Percentiles rank a stretch among this genome's conserved stretches.
Conservation (phyloP, 2,329 filamentous ascomycete species). For the Chrysoporthe puriensis region DNA sequence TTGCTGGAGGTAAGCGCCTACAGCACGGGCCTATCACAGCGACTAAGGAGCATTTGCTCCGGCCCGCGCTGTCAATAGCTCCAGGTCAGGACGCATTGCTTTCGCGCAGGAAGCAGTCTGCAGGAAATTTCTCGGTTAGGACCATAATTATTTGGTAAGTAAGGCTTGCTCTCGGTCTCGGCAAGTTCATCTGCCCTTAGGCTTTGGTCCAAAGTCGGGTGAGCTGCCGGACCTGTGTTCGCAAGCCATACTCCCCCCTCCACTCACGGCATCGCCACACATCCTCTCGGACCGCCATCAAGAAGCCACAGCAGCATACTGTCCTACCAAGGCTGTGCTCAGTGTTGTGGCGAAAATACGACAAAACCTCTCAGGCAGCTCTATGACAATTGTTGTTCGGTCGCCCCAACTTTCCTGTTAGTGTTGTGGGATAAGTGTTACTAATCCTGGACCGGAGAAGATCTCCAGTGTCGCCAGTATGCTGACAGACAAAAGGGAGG, state of each 20-base stretch:
- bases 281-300: neutral
- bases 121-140: slow-evolving; percentile 26
- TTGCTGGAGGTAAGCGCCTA: slow-evolving; percentile 27
- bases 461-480: slow-evolving; percentile 14
- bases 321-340: slow-evolving; percentile 11
- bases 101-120: slow-evolving; percentile 35
- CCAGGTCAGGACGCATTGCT: slow-evolving; percentile 21
- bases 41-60: slow-evolving; percentile 43
- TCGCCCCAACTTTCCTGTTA: slow-evolving; percentile 22
- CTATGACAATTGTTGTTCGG: slow-evolving; percentile 14
- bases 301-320: slow-evolving; percentile 13
- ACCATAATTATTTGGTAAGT: slow-evolving; percentile 3
- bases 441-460: neutral
- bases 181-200: neutral
- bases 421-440: slow-evolving; percentile 13
- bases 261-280: slow-evolving; percentile 15
- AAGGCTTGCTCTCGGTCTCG: neutral
- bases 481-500: slow-evolving; percentile 22
- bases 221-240: neutral
- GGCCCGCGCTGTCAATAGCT: slow-evolving; percentile 32
- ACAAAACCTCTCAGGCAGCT: neutral
- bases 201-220: neutral
- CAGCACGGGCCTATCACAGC: slow-evolving; percentile 37
- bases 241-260: neutral
- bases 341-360: slow-evolving; percentile 23